Conservation (phyloP, 495 filamentous ascomycete genomes). For the Aspergillus campestris region DNA sequence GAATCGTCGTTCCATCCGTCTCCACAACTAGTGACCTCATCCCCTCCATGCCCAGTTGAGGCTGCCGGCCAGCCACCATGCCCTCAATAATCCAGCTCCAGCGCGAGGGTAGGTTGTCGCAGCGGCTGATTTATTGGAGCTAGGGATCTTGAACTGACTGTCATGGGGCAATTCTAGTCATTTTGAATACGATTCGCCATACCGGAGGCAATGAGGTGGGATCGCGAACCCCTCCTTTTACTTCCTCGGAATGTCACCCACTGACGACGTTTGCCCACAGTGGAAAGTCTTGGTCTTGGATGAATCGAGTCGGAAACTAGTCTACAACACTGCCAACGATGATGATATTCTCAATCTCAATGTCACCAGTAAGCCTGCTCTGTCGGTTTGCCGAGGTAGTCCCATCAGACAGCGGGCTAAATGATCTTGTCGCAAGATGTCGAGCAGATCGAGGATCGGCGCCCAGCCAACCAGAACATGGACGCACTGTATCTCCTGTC, state of each 20-base stretch:
- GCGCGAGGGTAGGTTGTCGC: conserved; percentile 37
- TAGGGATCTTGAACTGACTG: neutral
- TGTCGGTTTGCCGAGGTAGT: neutral
- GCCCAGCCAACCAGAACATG: conserved; percentile 73
- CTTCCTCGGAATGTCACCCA: conserved; percentile 17
- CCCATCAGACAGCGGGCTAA: conserved; percentile 16
- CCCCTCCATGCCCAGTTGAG: conserved; percentile 14
- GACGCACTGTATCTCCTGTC: conserved; percentile 90
- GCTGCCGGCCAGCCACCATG: conserved; percentile 37
- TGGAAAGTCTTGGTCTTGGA: conserved; percentile 96
- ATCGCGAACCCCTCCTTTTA: conserved; percentile 5
- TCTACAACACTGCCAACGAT: conserved; percentile 82
- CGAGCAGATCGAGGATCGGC: conserved; percentile 79
- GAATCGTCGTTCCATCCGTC: neutral
- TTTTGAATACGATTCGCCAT: conserved; percentile 50
- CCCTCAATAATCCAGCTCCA: conserved; percentile 45
- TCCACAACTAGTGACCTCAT: conserved; percentile 2
- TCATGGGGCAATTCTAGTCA: conserved; percentile 30
- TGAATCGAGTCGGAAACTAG: conserved; percentile 64
- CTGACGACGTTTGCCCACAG: conserved; percentile 39
- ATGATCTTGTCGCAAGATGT: conserved; percentile 53
- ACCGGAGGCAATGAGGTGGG: conserved; percentile 53
- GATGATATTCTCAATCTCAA: conserved; percentile 94
- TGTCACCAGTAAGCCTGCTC: conserved; percentile 67
- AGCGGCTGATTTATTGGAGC: neutral